Base-by-base conservation (phyloP, 1,284 basidiomycete genomes). In the Dichomitus squalens region DNA sequence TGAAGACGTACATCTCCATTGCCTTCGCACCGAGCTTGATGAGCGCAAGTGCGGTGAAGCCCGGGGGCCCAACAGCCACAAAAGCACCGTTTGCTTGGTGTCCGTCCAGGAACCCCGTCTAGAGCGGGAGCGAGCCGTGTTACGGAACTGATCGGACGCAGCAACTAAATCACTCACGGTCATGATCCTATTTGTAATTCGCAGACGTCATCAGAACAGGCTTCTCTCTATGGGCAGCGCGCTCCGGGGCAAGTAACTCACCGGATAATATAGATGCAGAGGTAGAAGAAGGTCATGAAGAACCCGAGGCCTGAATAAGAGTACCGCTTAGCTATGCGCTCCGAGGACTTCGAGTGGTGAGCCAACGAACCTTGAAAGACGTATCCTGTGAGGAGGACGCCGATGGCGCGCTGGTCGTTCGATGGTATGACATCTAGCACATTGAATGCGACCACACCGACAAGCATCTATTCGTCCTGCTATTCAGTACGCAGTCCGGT, bases 261-360 rank as follows among this genome's bases (percentile, higher is more conserved):
- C 76, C 76, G 75, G 59, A 78, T 76, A 56, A 81, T 72, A 61
- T 80, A 81, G 50, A 81, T 79, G 66, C 77, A 77, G 47, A 81
- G 76, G 59, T 81, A 81, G 64, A 80, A 78, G 66, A 79, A 78
- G 12, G 79, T 80, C 73, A 81, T 76, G 70, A 80, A 80, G 69
- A 78, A 79, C 7, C 79, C 79, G 23, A 79, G 68, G 9, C 78
- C 76, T 78, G 48, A 47, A 35, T 27, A 25, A 16, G 44, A 25
- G 47, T 47, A n/a, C 35, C 18, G 41, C 34, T 57, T 25, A 54
- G 52, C 50, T 14, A 46, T 46, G 50, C 58, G 49, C 53, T 55
- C 49, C 53, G 56, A 53, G 49, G 48, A 55, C 43, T 39, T 40
- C 53, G 61, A 55, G 18, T 6, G 39, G 25, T 38, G 46, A 27